These are phyloP conservation scores for Ramularia endophylla DNA, from an alignment of 2,329 filamentous ascomycete genomes.

Conservation along the genomic window DNA sequence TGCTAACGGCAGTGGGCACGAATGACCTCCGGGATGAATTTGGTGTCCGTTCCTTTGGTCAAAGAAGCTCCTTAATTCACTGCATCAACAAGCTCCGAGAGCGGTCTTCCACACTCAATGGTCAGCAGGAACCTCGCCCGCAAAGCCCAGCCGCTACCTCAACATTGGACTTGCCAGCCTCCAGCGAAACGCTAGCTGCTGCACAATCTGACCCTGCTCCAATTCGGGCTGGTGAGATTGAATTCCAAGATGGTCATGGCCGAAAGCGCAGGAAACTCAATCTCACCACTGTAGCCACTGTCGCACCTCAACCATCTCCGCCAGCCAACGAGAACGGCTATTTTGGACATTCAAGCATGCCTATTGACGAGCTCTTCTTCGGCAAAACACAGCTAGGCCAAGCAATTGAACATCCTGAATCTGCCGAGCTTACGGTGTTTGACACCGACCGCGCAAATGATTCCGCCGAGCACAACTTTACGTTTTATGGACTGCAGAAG, in stretches of 20 bases:
- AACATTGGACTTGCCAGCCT: background rate
- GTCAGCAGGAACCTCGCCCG: background rate
- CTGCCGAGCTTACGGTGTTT: slow-evolving; percentile 11
- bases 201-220: background rate
- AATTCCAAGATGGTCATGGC: slow-evolving; percentile 25
- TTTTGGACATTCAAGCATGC: slow-evolving; percentile 17
- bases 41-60: slow-evolving; percentile 52
- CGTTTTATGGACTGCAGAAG: slow-evolving; percentile 15
- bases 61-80: slow-evolving; percentile 52
- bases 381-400: slow-evolving; percentile 23
- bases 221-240: slow-evolving; percentile 20
- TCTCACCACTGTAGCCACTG: slow-evolving; percentile 5
- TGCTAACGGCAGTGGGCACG: slow-evolving; percentile 52
- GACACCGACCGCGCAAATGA: slow-evolving; percentile 11
- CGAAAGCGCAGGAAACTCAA: slow-evolving; percentile 32
- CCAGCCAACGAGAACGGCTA: slow-evolving; percentile 7
- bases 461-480: slow-evolving; percentile 16
- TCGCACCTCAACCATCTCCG: background rate
- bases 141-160: too few species aligned
- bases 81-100: slow-evolving; percentile 51
- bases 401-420: slow-evolving; percentile 13
- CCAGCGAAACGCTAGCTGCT: slow-evolving; percentile 2
- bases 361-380: slow-evolving; percentile 33
- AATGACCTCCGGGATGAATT: slow-evolving; percentile 49
- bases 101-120: slow-evolving; percentile 1